Conservation (phyloP, 2,329 filamentous ascomycete species). For the Blastomyces percursus region DNA sequence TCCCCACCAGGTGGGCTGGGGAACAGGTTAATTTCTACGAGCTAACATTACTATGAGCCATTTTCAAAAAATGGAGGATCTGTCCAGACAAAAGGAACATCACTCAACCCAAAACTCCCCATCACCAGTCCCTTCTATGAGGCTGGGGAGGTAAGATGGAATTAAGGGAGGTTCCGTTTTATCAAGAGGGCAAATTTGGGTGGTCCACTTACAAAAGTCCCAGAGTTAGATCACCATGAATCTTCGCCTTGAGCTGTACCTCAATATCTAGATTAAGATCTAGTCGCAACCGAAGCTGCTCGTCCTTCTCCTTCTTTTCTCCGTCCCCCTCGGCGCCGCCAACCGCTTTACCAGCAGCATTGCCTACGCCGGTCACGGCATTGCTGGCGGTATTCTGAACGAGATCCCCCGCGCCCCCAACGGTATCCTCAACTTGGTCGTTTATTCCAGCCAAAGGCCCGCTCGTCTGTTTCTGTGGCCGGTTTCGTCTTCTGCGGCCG, state of each 20-base stretch:
- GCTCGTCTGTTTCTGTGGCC: slow-evolving; percentile 36
- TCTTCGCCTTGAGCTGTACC: slow-evolving; percentile 74
- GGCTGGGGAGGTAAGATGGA: neutral
- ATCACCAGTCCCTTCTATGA: neutral
- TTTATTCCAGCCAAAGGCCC: slow-evolving; percentile 44
- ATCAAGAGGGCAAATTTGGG: neutral
- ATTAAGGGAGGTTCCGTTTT: neutral
- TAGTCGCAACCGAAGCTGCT: slow-evolving; percentile 60
- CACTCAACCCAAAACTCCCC: neutral
- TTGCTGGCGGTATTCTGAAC: slow-evolving; percentile 40
- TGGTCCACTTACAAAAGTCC: slow-evolving; percentile 56
- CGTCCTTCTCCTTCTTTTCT: slow-evolving; percentile 42
- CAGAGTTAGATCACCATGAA: slow-evolving; percentile 72
- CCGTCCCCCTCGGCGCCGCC: slow-evolving; percentile 27
- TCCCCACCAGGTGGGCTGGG: neutral
- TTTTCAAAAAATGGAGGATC: neutral
- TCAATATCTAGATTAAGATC: slow-evolving; percentile 75
- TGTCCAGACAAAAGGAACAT: neutral
- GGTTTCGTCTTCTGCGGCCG: slow-evolving; percentile 46
- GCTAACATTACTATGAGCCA: slow-evolving; percentile 1
- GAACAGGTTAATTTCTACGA: slow-evolving; percentile 6
- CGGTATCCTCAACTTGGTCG: slow-evolving; percentile 45
- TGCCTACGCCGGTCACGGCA: slow-evolving; percentile 33
- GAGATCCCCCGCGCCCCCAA: slow-evolving; percentile 44
- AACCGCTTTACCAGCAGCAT: slow-evolving; percentile 34